A percentile compares a stretch with the other conserved stretches of the same genome.
These are phyloP conservation scores for Naganishia friedmannii DNA, from an alignment of 768 basidiomycete species.

Conservation along the genomic window DNA sequence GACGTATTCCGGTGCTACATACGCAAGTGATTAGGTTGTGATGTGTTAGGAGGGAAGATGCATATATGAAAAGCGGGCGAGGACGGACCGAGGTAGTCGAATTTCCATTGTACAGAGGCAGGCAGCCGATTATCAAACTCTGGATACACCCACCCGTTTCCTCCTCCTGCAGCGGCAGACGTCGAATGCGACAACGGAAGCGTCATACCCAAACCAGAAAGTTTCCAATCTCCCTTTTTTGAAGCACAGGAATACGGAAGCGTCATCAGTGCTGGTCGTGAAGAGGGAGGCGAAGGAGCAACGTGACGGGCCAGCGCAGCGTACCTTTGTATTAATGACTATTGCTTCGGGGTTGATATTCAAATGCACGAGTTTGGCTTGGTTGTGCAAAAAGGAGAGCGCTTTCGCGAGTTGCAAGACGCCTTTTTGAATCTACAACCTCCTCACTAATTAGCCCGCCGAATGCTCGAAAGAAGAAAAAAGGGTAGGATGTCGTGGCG, in stretches of 20 bases:
- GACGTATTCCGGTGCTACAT: slow-evolving; percentile 66
- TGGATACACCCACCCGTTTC: slow-evolving; percentile 78
- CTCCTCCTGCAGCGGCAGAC: slow-evolving; percentile 48
- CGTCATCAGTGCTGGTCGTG: no score
- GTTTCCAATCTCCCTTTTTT: slow-evolving; percentile 91
- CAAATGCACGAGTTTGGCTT: slow-evolving; percentile 85
- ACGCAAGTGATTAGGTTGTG: neutral
- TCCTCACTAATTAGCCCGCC: neutral
- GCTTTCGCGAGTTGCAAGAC: slow-evolving; percentile 69
- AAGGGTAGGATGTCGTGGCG: no score
- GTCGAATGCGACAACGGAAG: neutral
- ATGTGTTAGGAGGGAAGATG: slow-evolving; percentile 56
- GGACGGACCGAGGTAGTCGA: slow-evolving; percentile 81
- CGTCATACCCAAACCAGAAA: slow-evolving; percentile 64
- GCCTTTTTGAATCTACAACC: slow-evolving; percentile 82
- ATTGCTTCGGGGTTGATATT: slow-evolving; percentile 84
- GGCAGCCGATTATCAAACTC: slow-evolving; percentile 78
- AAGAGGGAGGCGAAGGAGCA: no score
- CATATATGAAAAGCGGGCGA: no score
- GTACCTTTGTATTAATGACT: slow-evolving; percentile 79
- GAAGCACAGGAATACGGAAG: no score
- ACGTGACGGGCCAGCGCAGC: no score
- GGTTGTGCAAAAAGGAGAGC: slow-evolving; percentile 77
- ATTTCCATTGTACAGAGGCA: slow-evolving; percentile 78
- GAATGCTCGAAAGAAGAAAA: no score